phyloP scores from a whole-genome alignment of 768 basidiomycete species.

The Pulveroboletus sp. region DNA sequence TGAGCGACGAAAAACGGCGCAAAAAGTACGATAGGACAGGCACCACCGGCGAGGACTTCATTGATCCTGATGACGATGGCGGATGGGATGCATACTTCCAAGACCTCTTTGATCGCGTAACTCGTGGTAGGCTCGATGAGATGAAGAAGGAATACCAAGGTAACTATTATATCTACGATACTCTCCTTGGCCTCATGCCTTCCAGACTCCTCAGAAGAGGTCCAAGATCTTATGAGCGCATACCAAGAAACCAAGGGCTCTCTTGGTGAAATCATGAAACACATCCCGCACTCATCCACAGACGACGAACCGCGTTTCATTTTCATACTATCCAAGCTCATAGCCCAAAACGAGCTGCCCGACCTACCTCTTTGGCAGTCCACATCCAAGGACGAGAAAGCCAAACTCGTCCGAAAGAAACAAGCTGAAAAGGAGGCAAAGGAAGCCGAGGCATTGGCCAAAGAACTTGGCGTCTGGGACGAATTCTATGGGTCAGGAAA shows the following conservation, averaged over 20 bases:
- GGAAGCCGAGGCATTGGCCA: conserved; percentile 83
- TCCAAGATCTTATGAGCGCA: conserved; percentile 71
- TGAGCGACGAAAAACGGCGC: conserved; percentile 74
- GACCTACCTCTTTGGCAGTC: conserved; percentile 61
- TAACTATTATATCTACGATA: background rate
- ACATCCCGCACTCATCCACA: conserved; percentile 81
- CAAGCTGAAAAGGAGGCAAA: conserved; percentile 73
- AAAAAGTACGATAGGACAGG: conserved; percentile 84
- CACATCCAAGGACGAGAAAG: conserved; percentile 77
- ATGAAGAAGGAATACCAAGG: conserved; percentile 96
- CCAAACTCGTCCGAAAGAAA: conserved; percentile 69
- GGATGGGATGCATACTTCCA: conserved; percentile 94
- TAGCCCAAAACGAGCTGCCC: conserved; percentile 58
- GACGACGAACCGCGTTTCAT: conserved; percentile 88
- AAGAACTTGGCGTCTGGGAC: conserved; percentile 91
- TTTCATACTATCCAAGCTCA: conserved; percentile 60
- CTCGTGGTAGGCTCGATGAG: conserved; percentile 83
- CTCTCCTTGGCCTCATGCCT: background rate
- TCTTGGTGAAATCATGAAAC: conserved; percentile 77
- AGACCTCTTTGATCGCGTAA: conserved; percentile 83
- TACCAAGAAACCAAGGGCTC: conserved; percentile 73
- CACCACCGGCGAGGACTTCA: conserved; percentile 74
- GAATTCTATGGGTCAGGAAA: conserved; percentile 85
- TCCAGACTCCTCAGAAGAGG: conserved; percentile 77
- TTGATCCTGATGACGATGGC: conserved; percentile 73